These are phyloP conservation scores for Colletotrichum sublineola DNA, from an alignment of 2,329 filamentous ascomycete species.

Conservation along the genomic window DNA sequence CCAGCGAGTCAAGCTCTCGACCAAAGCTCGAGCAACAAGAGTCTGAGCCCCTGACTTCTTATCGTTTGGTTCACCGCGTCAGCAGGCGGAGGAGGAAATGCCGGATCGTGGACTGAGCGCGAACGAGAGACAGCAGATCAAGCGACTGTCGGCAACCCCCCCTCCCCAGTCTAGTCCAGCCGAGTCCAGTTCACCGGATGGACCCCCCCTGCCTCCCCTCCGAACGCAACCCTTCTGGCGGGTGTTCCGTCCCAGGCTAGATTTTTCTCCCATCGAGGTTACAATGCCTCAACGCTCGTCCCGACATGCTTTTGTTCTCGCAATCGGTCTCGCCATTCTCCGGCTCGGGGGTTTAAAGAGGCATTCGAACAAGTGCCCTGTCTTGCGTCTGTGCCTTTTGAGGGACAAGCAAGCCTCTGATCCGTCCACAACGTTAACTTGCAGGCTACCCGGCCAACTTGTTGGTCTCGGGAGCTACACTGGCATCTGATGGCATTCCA, in stretches of 20 bases:
- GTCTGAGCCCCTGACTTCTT: slow-evolving; percentile 3
- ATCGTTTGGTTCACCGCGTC: slow-evolving; percentile 8
- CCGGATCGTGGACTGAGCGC: not conserved
- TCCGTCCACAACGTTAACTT: not conserved
- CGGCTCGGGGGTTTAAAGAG: not conserved
- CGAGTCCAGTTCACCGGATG: not conserved
- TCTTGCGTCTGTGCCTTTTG: not conserved
- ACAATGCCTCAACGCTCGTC: slow-evolving; percentile 8
- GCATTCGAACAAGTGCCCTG: not conserved
- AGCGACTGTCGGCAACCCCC: not conserved
- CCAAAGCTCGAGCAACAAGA: not conserved
- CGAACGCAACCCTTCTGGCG: slow-evolving; percentile 9
- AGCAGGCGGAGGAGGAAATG: not conserved
- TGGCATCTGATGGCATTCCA: not conserved
- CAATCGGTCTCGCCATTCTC: not conserved
- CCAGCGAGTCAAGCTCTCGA: not conserved
- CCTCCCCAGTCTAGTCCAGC: not conserved
- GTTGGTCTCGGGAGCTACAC: slow-evolving; percentile 5
- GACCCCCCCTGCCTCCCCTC: not conserved
- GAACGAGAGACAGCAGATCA: slow-evolving; percentile 12
- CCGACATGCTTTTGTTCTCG: not conserved
- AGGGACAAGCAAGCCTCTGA: not conserved
- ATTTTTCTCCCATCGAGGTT: slow-evolving; percentile 1
- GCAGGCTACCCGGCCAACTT: not conserved
- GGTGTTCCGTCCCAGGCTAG: slow-evolving; percentile 14